A percentile compares a stretch with the other conserved stretches of the same genome.
Evolutionary conservation across 805 yeast genomes (phyloP).

Genomic region (Cyberlindnera xylosilytica): DNA sequence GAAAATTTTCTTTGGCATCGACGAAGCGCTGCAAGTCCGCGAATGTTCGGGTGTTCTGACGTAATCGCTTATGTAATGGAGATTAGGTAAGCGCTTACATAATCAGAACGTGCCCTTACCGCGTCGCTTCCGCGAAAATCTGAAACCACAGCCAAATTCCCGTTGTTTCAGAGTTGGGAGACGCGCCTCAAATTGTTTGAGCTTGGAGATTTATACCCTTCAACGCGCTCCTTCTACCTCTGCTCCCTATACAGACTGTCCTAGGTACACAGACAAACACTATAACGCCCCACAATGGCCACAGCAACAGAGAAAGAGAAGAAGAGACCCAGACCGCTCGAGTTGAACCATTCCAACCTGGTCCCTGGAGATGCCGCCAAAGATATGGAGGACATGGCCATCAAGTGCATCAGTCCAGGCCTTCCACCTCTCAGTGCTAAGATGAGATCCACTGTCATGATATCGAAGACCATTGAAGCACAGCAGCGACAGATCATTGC

Average conservation of each 20-base stretch:
- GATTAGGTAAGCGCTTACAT: not conserved
- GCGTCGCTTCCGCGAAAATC: conserved; percentile 7
- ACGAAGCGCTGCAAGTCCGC: not conserved
- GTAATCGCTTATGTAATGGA: too few species aligned
- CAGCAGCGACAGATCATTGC: conserved; percentile 29
- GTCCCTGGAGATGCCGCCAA: conserved; percentile 9
- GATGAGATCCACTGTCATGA: conserved; percentile 27
- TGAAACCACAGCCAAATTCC: conserved; percentile 5
- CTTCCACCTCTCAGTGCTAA: conserved; percentile 27
- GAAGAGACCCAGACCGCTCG: conserved; percentile 29
- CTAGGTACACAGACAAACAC: too few species aligned
- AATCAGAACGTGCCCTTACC: not conserved
- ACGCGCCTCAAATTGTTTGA: conserved; percentile 4
- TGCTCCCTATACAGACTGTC: too few species aligned
- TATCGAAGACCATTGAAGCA: conserved; percentile 26
- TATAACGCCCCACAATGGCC: not conserved
- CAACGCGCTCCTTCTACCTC: too few species aligned
- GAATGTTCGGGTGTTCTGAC: not conserved
- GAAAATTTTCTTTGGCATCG: conserved; percentile 5
- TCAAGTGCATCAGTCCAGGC: conserved; percentile 30
- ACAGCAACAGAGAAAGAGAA: conserved; percentile 14
- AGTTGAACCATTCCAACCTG: conserved; percentile 21
- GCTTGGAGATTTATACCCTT: too few species aligned
- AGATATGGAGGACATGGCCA: conserved; percentile 25
- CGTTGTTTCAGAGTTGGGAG: conserved; percentile 6